phyloP scores from a whole-genome alignment of 352 stramenopile genomes.

The Phytophthora colocasiae region DNA sequence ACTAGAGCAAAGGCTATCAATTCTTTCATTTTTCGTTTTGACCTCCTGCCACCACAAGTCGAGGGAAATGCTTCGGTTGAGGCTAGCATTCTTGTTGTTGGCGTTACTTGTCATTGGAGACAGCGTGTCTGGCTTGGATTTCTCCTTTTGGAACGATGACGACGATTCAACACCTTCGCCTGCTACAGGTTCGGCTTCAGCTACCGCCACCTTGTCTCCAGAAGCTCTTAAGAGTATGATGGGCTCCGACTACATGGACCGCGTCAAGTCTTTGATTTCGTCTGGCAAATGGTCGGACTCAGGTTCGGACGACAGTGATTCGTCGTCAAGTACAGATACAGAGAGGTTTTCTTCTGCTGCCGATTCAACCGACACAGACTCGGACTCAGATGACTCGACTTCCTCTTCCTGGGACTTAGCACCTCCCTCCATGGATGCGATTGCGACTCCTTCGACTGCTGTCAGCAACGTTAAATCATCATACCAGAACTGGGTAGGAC shows the following conservation, averaged over 20 bases:
- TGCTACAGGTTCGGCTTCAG: too few relatives aligned
- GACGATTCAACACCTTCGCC: slow-evolving; percentile 17
- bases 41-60: not conserved
- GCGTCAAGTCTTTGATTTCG: slow-evolving; percentile 26
- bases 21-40: slow-evolving; percentile 6
- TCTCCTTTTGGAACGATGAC: slow-evolving; percentile 18
- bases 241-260: slow-evolving; percentile 40
- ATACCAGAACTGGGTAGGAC: slow-evolving; percentile 45
- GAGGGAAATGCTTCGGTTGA: slow-evolving; percentile 1
- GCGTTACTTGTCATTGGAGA: not conserved
- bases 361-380: not conserved
- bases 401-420: not conserved
- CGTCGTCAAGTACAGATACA: not conserved
- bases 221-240: slow-evolving; percentile 31
- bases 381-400: not conserved
- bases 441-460: slow-evolving; percentile 13
- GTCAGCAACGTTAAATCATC: slow-evolving; percentile 17
- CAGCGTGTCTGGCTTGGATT: slow-evolving; percentile 1
- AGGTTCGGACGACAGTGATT: slow-evolving; percentile 5
- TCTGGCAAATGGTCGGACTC: slow-evolving; percentile 15
- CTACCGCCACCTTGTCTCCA: slow-evolving; percentile 19
- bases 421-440: not conserved
- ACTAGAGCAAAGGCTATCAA: not conserved
- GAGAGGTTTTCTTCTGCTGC: not conserved
- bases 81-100: not conserved